These are phyloP conservation scores for Emergomyces orientalis DNA, from an alignment of 2,329 filamentous ascomycete species.

Conservation along the genomic window DNA sequence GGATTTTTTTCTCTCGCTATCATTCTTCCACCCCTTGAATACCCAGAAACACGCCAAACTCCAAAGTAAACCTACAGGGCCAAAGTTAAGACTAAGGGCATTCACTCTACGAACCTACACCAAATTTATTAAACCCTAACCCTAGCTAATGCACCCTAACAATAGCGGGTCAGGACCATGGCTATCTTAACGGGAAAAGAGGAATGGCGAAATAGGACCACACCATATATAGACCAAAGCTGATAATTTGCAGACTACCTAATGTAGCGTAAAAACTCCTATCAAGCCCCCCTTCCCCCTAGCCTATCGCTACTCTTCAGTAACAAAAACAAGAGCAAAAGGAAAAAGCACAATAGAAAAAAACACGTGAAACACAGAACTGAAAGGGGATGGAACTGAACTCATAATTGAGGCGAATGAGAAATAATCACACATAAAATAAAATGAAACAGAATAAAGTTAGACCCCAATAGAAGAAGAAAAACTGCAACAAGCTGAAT, in stretches of 20 bases:
- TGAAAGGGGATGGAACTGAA: not conserved
- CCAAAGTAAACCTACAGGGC: no score
- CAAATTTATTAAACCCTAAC: no score
- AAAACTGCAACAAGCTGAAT: conserved; percentile 7
- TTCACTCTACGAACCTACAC: no score
- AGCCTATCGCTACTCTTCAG: not conserved
- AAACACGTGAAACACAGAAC: not conserved
- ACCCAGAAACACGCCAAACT: no score
- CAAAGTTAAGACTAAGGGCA: no score
- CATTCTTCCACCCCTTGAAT: no score
- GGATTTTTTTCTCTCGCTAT: no score
- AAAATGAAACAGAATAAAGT: conserved; percentile 7
- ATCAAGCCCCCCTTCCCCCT: not conserved
- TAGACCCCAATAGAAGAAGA: conserved; percentile 10
- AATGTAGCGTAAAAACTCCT: not conserved
- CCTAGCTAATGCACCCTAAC: no score
- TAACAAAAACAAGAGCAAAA: not conserved
- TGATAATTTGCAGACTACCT: not conserved
- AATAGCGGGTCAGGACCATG: no score
- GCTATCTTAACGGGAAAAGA: not conserved
- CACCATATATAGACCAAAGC: not conserved
- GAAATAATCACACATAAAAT: conserved; percentile 4
- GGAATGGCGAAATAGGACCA: not conserved
- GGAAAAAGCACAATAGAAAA: not conserved
- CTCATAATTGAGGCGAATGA: conserved; percentile 5